phyloP scores from a whole-genome alignment of 2,329 filamentous ascomycete genomes.

The Chaetothyriales sp. region DNA sequence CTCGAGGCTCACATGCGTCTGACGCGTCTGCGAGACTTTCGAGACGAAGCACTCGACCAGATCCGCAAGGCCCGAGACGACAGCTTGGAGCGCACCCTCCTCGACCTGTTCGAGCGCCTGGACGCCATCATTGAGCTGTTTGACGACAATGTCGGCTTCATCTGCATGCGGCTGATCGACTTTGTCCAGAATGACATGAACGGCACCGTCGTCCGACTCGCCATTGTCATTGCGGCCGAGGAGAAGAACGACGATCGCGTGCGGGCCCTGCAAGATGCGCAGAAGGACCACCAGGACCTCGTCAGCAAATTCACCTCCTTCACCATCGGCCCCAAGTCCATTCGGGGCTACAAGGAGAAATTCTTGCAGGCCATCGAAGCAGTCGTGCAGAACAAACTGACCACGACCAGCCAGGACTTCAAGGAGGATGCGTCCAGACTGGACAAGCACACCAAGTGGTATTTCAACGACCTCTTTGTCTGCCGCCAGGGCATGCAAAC shows the following conservation, averaged over 20 bases:
- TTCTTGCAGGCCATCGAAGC: constrained; percentile 69
- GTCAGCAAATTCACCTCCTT: constrained; percentile 89
- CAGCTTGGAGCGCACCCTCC: constrained; percentile 65
- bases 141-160: constrained; percentile 79
- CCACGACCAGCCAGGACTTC: constrained; percentile 58
- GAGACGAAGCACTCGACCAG: constrained; percentile 93
- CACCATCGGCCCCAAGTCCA: constrained; percentile 78
- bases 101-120: constrained; percentile 76
- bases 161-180: constrained; percentile 80
- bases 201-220: constrained; percentile 77
- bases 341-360: constrained; percentile 93
- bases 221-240: constrained; percentile 84
- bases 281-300: constrained; percentile 91
- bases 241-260: constrained; percentile 93
- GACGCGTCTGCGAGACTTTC: constrained; percentile 80
- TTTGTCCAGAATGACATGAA: constrained; percentile 77
- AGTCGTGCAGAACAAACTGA: constrained; percentile 61
- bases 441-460: constrained; percentile 87
- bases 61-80: constrained; percentile 63
- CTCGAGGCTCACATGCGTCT: constrained; percentile 83
- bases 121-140: constrained; percentile 89
- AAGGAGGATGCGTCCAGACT: constrained; percentile 68
- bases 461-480: constrained; percentile 91
- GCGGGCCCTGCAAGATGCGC: constrained; percentile 78
- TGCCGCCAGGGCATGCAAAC: constrained; percentile 85